Conservation (phyloP, 352 stramenopile genomes). For the Pythium periplocum region DNA sequence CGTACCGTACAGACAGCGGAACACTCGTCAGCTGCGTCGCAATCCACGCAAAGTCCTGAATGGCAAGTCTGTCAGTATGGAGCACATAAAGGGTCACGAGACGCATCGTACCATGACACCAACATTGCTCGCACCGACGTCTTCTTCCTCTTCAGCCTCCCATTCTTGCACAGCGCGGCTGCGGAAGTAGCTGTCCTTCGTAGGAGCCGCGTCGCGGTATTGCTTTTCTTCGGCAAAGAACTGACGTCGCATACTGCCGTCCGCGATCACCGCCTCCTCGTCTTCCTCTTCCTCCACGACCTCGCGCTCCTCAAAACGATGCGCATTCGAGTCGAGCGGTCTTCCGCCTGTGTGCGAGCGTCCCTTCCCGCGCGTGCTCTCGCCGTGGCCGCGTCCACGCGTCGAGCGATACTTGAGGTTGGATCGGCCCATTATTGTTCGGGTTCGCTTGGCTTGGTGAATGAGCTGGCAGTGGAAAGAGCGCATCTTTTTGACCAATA, state of each 20-base stretch:
- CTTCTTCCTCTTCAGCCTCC: constrained; percentile 46
- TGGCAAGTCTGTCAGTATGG: no score
- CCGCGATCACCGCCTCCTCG: background rate
- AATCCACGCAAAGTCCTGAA: constrained; percentile 69
- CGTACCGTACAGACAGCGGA: constrained; percentile 43
- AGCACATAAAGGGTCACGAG: no score
- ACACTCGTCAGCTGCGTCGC: constrained; percentile 45
- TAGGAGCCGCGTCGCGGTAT: constrained; percentile 30
- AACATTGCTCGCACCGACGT: constrained; percentile 23
- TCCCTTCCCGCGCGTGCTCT: constrained; percentile 9
- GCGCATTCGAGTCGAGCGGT: constrained; percentile 63
- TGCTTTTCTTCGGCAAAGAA: constrained; percentile 63
- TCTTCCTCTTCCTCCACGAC: constrained; percentile 19
- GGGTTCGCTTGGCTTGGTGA: background rate
- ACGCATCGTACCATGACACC: constrained; percentile 1
- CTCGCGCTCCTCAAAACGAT: constrained; percentile 43
- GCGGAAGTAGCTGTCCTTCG: constrained; percentile 50
- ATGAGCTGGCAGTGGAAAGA: background rate
- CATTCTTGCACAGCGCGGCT: constrained; percentile 60
- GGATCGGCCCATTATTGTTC: constrained; percentile 49
- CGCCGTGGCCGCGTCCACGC: constrained; percentile 35
- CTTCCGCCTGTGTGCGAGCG: constrained; percentile 12
- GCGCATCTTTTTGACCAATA: constrained; percentile 6
- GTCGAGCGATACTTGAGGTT: constrained; percentile 62
- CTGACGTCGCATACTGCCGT: constrained; percentile 27